A percentile compares a stretch with the other conserved stretches of the same genome.
Conservation (phyloP, 2,329 filamentous ascomycete species). For the Tolypocladium ovalisporum region DNA sequence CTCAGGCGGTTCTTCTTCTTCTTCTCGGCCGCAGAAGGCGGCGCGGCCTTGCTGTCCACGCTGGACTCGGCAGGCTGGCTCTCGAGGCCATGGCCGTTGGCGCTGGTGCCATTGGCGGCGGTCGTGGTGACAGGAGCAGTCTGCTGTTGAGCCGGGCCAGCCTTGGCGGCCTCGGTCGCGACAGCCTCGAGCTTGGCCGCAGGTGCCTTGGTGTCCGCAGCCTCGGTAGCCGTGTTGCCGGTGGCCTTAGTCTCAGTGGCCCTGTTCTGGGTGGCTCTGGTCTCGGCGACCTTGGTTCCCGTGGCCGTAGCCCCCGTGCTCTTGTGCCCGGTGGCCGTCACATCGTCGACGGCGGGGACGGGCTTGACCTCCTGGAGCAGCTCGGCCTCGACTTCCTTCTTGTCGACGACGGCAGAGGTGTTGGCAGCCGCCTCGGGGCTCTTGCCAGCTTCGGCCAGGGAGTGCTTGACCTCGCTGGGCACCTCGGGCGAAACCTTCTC, state of each 20-base stretch:
- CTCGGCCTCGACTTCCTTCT: conserved; percentile 64
- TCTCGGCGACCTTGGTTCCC: not conserved
- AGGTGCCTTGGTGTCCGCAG: conserved; percentile 4
- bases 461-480: conserved; percentile 45
- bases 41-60: conserved; percentile 9
- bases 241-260: conserved; percentile 6
- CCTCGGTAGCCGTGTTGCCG: conserved; percentile 10
- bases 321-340: conserved; percentile 11
- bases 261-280: conserved; percentile 12
- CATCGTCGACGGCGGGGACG: conserved; percentile 20
- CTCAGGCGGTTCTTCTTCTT: conserved; percentile 60
- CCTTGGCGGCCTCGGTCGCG: conserved; percentile 7
- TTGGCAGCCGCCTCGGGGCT: conserved; percentile 63
- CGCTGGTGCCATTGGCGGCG: conserved; percentile 5
- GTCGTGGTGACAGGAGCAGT: conserved; percentile 2
- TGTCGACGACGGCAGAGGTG: conserved; percentile 59
- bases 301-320: conserved; percentile 8
- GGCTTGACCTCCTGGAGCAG: conserved; percentile 53
- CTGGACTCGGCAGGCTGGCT: conserved; percentile 8
- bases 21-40: conserved; percentile 30
- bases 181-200: conserved; percentile 6
- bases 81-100: conserved; percentile 11
- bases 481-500: conserved; percentile 39
- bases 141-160: not conserved
- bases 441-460: conserved; percentile 44